A percentile compares a stretch with the other conserved stretches of the same genome.
Conservation (phyloP, 225 moss, liverwort and hornwort genomes). For the Sphagnum tenellum region DNA sequence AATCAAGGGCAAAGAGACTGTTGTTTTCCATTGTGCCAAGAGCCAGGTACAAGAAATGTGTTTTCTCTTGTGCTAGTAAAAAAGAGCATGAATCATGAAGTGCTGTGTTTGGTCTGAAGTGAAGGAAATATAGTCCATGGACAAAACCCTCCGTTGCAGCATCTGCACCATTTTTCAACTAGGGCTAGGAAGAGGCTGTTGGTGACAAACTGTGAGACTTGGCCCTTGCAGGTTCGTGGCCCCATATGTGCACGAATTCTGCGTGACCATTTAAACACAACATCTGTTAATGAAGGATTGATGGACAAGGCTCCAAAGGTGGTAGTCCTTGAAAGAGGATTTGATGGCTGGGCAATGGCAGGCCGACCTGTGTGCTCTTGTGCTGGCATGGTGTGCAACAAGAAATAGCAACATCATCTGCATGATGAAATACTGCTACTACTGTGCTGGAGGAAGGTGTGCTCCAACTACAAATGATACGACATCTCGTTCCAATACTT, state of each 20-base stretch:
- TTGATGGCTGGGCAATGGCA: constrained; percentile 74
- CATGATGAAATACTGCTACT: no score
- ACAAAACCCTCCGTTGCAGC: no score
- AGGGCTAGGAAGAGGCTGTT: no score
- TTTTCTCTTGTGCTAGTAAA: neutral
- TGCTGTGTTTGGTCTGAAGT: no score
- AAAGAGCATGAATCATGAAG: no score
- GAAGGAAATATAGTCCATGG: no score
- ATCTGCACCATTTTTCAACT: no score
- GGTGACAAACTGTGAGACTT: no score
- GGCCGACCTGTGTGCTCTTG: constrained; percentile 74
- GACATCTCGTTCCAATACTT: no score
- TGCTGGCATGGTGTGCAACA: constrained; percentile 37
- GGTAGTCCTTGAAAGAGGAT: constrained; percentile 62
- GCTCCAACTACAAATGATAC: no score
- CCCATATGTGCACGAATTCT: constrained; percentile 71
- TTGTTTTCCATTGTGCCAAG: constrained; percentile 80
- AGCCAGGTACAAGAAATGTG: constrained; percentile 41
- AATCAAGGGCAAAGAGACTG: constrained; percentile 57
- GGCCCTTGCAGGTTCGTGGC: constrained; percentile 55
- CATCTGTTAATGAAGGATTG: constrained; percentile 13
- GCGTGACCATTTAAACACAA: constrained; percentile 41
- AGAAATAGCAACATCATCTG: constrained; percentile 1
- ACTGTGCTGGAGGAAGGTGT: no score
- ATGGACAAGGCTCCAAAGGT: constrained; percentile 46